Percentiles rank a stretch among this genome's conserved stretches.
These are phyloP conservation scores for Blastobotrys aristatus DNA, from an alignment of 1,139 yeast species.

Conservation along the genomic window DNA sequence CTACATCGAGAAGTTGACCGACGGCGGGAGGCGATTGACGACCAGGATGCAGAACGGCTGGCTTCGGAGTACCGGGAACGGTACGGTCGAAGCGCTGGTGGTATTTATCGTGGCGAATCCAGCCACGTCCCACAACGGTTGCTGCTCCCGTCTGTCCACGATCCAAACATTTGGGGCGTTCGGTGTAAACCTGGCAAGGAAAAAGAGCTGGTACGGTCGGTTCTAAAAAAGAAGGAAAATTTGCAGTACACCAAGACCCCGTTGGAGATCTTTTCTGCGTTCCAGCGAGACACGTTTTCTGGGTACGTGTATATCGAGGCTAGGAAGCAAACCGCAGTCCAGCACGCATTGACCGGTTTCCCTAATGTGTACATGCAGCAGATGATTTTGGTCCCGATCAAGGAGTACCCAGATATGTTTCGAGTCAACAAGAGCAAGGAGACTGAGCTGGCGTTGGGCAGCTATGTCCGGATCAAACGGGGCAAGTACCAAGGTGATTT, in stretches of 20 bases:
- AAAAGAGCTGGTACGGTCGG: slow-evolving; percentile 79
- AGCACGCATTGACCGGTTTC: slow-evolving; percentile 80
- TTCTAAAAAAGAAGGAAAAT: slow-evolving; percentile 71
- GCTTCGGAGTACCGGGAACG: slow-evolving; percentile 92
- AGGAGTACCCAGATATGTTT: slow-evolving; percentile 88
- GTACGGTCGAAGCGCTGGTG: slow-evolving; percentile 79
- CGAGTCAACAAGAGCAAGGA: slow-evolving; percentile 88
- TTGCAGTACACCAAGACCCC: slow-evolving; percentile 58
- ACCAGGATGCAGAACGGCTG: slow-evolving; percentile 89
- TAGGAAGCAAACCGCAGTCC: slow-evolving; percentile 86
- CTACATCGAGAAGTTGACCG: slow-evolving; percentile 90
- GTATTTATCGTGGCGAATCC: slow-evolving; percentile 83
- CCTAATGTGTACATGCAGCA: slow-evolving; percentile 69
- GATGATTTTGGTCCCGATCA: slow-evolving; percentile 86
- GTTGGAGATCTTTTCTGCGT: slow-evolving; percentile 78
- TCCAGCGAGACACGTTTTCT: slow-evolving; percentile 87
- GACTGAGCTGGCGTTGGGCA: slow-evolving; percentile 83
- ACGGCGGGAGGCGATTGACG: slow-evolving; percentile 81
- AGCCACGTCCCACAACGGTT: slow-evolving; percentile 90
- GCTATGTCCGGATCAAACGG: slow-evolving; percentile 82
- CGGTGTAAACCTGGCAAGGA: slow-evolving; percentile 92
- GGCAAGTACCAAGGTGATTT: slow-evolving; percentile 92
- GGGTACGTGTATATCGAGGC: slow-evolving; percentile 96
- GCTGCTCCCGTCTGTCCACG: slow-evolving; percentile 90
- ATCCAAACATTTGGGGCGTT: slow-evolving; percentile 94